Conservation (phyloP, 2,329 filamentous ascomycete genomes). For the Calonectria pseudoreteaudii region DNA sequence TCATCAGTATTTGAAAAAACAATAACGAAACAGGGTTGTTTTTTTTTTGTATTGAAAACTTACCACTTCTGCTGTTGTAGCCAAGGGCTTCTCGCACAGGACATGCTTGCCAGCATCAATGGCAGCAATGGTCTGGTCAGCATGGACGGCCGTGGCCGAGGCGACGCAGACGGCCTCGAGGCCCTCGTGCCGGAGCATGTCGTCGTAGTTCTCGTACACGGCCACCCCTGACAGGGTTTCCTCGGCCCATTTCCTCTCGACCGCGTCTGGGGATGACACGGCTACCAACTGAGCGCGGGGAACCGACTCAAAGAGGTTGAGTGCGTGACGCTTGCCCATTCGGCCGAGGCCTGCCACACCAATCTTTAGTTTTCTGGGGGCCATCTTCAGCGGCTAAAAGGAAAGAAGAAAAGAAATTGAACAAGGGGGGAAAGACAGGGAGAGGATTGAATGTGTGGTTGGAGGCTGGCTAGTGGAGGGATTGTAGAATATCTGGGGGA, state of each 20-base stretch:
- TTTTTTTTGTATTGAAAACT: too few relatives aligned
- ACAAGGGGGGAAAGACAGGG: background rate
- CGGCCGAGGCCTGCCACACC: constrained; percentile 63
- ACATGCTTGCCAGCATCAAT: constrained; percentile 67
- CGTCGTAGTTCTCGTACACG: constrained; percentile 58
- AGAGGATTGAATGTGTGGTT: background rate
- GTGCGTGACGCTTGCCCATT: constrained; percentile 64
- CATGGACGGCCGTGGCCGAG: constrained; percentile 64
- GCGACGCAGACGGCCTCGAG: constrained; percentile 56
- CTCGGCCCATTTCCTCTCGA: constrained; percentile 58
- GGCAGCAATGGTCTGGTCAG: constrained; percentile 67
- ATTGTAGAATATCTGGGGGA: background rate
- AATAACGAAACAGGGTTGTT: too few relatives aligned
- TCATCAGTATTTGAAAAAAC: background rate
- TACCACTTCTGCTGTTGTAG: constrained; percentile 56
- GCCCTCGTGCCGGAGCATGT: constrained; percentile 56
- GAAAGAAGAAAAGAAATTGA: background rate
- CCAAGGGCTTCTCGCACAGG: constrained; percentile 70
- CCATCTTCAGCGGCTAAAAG: constrained; percentile 18
- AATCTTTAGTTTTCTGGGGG: constrained; percentile 52
- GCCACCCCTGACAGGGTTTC: constrained; percentile 56
- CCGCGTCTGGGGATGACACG: constrained; percentile 59
- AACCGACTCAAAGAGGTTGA: constrained; percentile 59
- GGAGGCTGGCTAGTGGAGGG: background rate
- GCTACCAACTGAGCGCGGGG: constrained; percentile 62